These are phyloP conservation scores for Aureobasidium musti DNA, from an alignment of 2,329 filamentous ascomycete species.

Conservation along the genomic window DNA sequence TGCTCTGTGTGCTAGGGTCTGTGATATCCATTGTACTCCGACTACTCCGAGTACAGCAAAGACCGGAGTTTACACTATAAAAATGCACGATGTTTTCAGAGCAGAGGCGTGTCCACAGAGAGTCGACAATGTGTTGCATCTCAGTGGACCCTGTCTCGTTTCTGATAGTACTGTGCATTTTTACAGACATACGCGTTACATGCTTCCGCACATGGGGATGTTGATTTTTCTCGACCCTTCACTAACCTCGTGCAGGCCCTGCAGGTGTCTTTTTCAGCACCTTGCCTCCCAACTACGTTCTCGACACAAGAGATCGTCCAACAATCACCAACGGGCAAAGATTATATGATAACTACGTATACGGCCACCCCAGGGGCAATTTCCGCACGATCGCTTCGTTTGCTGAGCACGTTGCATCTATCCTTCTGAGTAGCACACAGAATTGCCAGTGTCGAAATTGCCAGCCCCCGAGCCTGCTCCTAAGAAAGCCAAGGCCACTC, in stretches of 20 bases:
- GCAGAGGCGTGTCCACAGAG: too few species aligned
- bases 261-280: slow-evolving; percentile 45
- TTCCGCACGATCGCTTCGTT: not conserved
- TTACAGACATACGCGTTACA: too few species aligned
- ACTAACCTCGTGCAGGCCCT: not conserved
- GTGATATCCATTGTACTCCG: too few species aligned
- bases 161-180: too few species aligned
- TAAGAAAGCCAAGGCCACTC: too few species aligned
- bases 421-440: not conserved
- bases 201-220: not conserved
- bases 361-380: slow-evolving; percentile 54
- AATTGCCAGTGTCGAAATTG: not conserved
- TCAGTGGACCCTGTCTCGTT: too few species aligned
- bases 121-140: too few species aligned
- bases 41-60: too few species aligned
- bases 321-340: slow-evolving; percentile 37
- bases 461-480: not conserved
- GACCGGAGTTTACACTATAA: too few species aligned
- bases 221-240: not conserved
- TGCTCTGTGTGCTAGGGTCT: too few species aligned
- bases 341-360: slow-evolving; percentile 56
- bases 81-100: too few species aligned
- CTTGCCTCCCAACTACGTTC: slow-evolving; percentile 57
- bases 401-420: not conserved
- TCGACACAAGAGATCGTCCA: slow-evolving; percentile 54